Evolutionary conservation across 2,329 filamentous ascomycete species (phyloP).

Genomic region (Fusarium drepaniforme): DNA sequence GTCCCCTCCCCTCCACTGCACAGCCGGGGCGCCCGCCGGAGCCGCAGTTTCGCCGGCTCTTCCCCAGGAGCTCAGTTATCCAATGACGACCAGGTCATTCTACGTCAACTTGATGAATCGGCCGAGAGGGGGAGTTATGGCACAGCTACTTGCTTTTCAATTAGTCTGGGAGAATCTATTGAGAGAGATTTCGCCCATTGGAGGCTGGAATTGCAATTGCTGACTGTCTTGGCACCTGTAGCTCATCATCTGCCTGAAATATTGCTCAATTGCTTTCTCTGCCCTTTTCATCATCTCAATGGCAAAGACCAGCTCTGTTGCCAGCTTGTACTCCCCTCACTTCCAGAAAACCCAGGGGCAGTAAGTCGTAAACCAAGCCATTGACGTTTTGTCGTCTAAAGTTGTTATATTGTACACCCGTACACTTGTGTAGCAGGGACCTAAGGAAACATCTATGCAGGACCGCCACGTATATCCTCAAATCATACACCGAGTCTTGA

Average conservation of each 20-base stretch:
- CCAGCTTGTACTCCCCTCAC: slow-evolving; percentile 4
- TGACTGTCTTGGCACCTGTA: background rate
- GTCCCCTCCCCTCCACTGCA: background rate
- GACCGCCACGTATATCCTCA: slow-evolving; percentile 56
- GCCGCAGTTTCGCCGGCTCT: slow-evolving; percentile 40
- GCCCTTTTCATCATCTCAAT: background rate
- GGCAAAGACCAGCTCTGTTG: background rate
- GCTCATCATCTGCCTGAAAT: slow-evolving; percentile 10
- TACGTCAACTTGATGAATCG: slow-evolving; percentile 27
- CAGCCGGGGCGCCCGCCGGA: background rate
- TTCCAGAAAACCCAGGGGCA: slow-evolving; percentile 5
- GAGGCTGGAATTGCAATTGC: background rate
- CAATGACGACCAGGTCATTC: slow-evolving; percentile 35
- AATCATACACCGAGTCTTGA: slow-evolving; percentile 51
- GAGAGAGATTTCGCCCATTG: background rate
- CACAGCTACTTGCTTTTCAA: background rate
- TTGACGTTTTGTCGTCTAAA: slow-evolving; percentile 57
- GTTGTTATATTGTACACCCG: slow-evolving; percentile 66
- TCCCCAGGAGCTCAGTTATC: slow-evolving; percentile 19
- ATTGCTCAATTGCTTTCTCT: slow-evolving; percentile 9
- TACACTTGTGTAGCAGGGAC: slow-evolving; percentile 60
- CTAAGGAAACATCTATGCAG: slow-evolving; percentile 64
- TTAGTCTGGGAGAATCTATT: background rate
- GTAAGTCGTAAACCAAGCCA: slow-evolving; percentile 31
- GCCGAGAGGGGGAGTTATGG: background rate